Conservation (phyloP, 2,329 filamentous ascomycete genomes). For the Rachicladosporium sp. region DNA sequence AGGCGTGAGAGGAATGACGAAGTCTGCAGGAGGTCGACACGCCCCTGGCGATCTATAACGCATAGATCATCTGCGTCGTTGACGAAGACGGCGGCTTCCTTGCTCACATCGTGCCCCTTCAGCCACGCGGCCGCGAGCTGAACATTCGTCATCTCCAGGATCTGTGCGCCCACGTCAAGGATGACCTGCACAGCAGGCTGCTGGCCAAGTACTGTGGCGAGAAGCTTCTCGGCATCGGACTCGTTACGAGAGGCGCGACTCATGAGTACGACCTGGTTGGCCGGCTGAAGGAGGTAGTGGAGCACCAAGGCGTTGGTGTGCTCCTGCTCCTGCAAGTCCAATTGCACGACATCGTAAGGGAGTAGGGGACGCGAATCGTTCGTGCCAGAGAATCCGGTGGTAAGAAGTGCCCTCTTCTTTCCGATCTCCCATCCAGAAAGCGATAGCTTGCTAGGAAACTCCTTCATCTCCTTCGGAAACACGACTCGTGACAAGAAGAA, state of each 20-base stretch:
- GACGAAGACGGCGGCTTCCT: slow-evolving; percentile 45
- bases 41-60: slow-evolving; percentile 39
- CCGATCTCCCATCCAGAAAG: slow-evolving; percentile 58
- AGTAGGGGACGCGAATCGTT: slow-evolving; percentile 51
- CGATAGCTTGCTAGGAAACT: slow-evolving; percentile 51
- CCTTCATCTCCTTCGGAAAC: slow-evolving; percentile 52
- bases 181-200: slow-evolving; percentile 42
- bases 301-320: slow-evolving; percentile 60
- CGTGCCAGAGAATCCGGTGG: slow-evolving; percentile 60
- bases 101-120: background rate
- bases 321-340: slow-evolving; percentile 42
- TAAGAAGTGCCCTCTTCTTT: no score
- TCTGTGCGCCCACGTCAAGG: slow-evolving; percentile 58
- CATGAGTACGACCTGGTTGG: slow-evolving; percentile 31
- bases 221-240: slow-evolving; percentile 22
- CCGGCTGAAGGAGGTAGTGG: slow-evolving; percentile 40
- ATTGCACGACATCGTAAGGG: slow-evolving; percentile 47
- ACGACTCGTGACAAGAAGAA: slow-evolving; percentile 56
- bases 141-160: slow-evolving; percentile 50
- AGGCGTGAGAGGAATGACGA: slow-evolving; percentile 48
- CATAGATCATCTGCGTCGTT: slow-evolving; percentile 42
- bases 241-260: no score
- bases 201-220: slow-evolving; percentile 33
- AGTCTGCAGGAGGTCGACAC: slow-evolving; percentile 37
- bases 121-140: slow-evolving; percentile 46